Percentiles rank a stretch among this genome's conserved stretches.
phyloP scores from a whole-genome alignment of 2,329 filamentous ascomycete species.

The Fusarium fujikuroi region DNA sequence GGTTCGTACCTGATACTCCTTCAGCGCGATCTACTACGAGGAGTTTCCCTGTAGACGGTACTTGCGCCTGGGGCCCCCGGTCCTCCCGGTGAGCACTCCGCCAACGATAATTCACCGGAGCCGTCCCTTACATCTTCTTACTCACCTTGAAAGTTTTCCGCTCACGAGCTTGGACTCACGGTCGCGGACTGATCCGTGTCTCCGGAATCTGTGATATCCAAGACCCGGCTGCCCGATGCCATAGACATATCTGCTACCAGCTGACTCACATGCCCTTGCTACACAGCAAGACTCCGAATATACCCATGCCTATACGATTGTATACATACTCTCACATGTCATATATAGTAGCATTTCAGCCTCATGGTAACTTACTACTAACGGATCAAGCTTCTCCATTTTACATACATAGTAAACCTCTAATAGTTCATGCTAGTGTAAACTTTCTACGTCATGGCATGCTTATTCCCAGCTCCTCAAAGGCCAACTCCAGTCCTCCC shows the following conservation, averaged over 20 bases:
- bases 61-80: not conserved
- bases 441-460: constrained; percentile 26
- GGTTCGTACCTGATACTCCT: constrained; percentile 11
- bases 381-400: constrained; percentile 17
- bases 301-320: not conserved
- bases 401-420: constrained; percentile 22
- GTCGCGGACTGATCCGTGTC: constrained; percentile 31
- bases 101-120: constrained; percentile 44
- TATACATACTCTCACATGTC: constrained; percentile 5
- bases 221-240: constrained; percentile 30
- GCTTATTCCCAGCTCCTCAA: constrained; percentile 20
- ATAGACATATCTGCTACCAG: not conserved
- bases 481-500: constrained; percentile 17
- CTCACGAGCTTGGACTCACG: not conserved
- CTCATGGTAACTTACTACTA: not conserved
- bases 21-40: not conserved
- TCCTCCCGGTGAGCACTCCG: constrained; percentile 18
- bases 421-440: not conserved
- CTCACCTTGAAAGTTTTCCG: constrained; percentile 10
- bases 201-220: constrained; percentile 8
- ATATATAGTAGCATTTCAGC: not conserved
- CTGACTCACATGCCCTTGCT: constrained; percentile 23
- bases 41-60: constrained; percentile 6
- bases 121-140: not conserved
- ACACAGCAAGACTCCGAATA: constrained; percentile 9